phyloP scores from a whole-genome alignment of 1,284 basidiomycete genomes.

The Boletus semigastroideus region DNA sequence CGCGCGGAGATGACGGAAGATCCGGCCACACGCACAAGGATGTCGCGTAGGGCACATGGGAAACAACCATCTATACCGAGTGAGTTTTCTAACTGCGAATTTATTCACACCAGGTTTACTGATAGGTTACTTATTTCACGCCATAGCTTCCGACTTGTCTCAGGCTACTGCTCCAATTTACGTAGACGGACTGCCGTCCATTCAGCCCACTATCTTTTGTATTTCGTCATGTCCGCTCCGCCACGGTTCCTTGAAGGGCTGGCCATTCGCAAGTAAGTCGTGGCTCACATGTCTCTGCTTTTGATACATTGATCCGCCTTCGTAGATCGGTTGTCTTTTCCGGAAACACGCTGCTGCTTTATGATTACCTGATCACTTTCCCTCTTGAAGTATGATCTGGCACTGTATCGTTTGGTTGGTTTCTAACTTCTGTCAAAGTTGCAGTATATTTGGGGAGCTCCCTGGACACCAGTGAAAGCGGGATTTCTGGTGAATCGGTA shows the following conservation, averaged over 20 bases:
- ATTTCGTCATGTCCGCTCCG: neutral
- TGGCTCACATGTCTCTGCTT: neutral
- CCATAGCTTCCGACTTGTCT: no score
- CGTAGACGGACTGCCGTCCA: no score
- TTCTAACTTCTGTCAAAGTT: constrained; percentile 1
- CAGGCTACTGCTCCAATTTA: no score
- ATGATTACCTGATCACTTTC: constrained; percentile 10
- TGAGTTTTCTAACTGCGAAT: no score
- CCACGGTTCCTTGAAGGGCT: neutral
- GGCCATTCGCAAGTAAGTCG: neutral
- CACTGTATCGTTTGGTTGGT: neutral
- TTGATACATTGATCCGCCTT: neutral
- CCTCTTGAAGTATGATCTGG: constrained; percentile 3
- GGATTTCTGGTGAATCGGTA: constrained; percentile 19
- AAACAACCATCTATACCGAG: no score
- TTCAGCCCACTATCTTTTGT: no score
- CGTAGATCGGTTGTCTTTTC: neutral
- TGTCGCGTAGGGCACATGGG: no score
- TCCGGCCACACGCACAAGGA: no score
- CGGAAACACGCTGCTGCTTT: neutral
- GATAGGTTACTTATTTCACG: no score
- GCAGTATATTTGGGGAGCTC: constrained; percentile 12
- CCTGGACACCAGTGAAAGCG: constrained; percentile 9
- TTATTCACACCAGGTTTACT: no score
- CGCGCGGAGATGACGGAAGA: no score